Evolutionary conservation across 768 basidiomycete genomes (phyloP), one percentile per base, ranked within the genome.

Genomic region (Porpolomopsis calyptriformis): DNA sequence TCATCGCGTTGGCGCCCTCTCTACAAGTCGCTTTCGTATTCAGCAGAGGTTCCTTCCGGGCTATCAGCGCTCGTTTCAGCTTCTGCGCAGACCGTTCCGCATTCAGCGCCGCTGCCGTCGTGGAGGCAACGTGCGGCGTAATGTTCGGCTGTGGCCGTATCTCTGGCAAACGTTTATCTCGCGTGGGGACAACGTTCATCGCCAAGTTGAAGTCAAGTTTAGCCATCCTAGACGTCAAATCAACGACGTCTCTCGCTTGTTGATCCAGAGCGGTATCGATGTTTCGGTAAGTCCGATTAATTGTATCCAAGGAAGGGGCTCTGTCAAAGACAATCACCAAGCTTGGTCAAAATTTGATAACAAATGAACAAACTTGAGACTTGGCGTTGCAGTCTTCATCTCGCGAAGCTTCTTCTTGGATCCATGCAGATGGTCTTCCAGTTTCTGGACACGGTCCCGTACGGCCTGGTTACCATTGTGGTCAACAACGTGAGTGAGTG

Each of bases 211-310:
- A 49, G 40, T 76, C 64, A 38, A 86, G 60, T 47, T 71, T 74
- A 11, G 69, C 55, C 16, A 85, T 60, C 27, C 80, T 73, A n/a
- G 66, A 57, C 1, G 71, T 61, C 25, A 88, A 69, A 1, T 60
- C 57, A 2, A 70, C 62, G 22, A 88, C 60, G 7, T 80, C 75
- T 23, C 66, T 64, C 1, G 68, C 65, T 59, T 84, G 80, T 52
- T 82, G 78, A 31, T 70, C 69, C 49, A 88, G 72, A 0, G 79
- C 78, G 16, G 77, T 58, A 45, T 89, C 84, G 54, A 96, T 88
- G 59, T 93, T 92, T 34, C 83, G 78, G 55, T 86, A 84, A 0
- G 88, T 85, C 25, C 87, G 76, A 53, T 84, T 80, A 58, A 94
- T 76, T 1, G 85, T 82, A 55, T 93, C 92, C 42, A 96, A 64